Evolutionary conservation across 2,329 filamentous ascomycete genomes (phyloP), one percentile per base, ranked within the genome.

Genomic region (Hyphodiscus sp.): DNA sequence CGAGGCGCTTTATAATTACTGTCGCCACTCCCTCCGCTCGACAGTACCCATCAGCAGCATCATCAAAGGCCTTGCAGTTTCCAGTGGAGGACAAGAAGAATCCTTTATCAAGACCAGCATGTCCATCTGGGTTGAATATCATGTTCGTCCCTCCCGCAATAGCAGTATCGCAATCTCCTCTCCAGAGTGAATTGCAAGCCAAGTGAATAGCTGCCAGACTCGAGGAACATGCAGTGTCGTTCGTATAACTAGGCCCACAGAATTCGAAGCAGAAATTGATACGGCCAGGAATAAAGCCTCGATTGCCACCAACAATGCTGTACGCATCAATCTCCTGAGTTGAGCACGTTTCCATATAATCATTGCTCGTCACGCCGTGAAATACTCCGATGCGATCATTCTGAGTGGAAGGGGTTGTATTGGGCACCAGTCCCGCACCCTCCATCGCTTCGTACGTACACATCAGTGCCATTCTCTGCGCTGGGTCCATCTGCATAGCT

Each of bases 401-500:
- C 33, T 52, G 48, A 7, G 54, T 61, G n/a, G 60, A 59, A 19
- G 58, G 58, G 26, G 58, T 61, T 33, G 20, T 41, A 45, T 57
- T 47, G 7, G 58, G 45, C 6, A 89, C 85, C 61, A 88, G 85
- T 1, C 87, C 87, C 30, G 84, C 84, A 80, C 87, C 86, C 67
- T 92, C 87, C 45, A 91, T 75, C 0, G 87, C 87, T 65, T 91
- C 87, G 61, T 90, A 91, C 0, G 86, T 85, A 2, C 86, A 89
- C 13, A 84, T 81, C 26, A 92, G 71, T 2, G 86, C 85, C 61
- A 91, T 76, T 60, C 87, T 79, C 67, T 89, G 87, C 77, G 87
- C 87, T 0, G 88, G 87, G 65, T 91, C 87, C 1, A 85, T 88
- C 65, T 90, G 86, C 46, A 81, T 79, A 29, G 87, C 87, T 70